Evolutionary conservation across 495 filamentous ascomycete species (phyloP).

Genomic region (Podospora tetraspora): DNA sequence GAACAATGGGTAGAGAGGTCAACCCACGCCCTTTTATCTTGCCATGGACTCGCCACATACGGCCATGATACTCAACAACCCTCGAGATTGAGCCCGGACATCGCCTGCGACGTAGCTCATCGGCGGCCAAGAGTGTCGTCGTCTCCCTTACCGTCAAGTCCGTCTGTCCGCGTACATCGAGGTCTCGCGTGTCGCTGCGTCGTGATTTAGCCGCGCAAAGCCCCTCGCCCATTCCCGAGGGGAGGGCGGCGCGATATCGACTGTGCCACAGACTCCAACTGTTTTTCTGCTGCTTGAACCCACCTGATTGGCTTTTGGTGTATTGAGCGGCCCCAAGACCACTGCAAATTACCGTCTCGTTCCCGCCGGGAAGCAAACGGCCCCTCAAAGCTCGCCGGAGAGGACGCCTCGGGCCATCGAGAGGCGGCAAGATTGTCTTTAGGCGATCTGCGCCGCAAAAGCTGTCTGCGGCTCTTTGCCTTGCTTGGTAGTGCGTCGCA

Average conservation of each 20-base stretch:
- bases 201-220: not conserved
- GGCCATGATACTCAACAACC: not conserved
- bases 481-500: not conserved
- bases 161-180: too few species aligned
- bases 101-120: too few species aligned
- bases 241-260: not conserved
- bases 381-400: too few species aligned
- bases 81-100: not conserved
- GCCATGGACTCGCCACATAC: not conserved
- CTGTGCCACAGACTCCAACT: not conserved
- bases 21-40: too few species aligned
- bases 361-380: not conserved
- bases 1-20: too few species aligned
- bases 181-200: too few species aligned
- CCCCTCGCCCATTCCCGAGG: not conserved
- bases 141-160: too few species aligned
- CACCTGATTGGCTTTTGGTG: not conserved
- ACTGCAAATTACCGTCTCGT: not conserved
- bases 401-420: too few species aligned
- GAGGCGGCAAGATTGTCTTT: not conserved
- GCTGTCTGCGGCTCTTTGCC: not conserved
- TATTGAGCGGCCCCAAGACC: not conserved
- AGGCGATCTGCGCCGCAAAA: not conserved
- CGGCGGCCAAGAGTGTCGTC: too few species aligned
- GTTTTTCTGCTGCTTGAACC: too few species aligned